Evolutionary conservation across 2,329 filamentous ascomycete genomes (phyloP).

Genomic region (Hirsutella thompsonii): DNA sequence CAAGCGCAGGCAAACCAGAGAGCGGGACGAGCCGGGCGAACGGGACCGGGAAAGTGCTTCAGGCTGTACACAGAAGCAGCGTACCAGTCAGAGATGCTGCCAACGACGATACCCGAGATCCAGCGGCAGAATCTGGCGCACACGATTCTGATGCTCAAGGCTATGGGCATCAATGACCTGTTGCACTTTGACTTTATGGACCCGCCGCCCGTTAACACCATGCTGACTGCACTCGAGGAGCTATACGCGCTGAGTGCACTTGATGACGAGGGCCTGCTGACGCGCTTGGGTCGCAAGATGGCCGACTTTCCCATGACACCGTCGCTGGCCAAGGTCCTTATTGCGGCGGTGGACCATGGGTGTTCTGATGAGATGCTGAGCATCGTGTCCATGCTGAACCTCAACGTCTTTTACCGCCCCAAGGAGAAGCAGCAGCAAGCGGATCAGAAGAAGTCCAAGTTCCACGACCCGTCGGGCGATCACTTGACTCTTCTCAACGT

Average conservation of each 20-base stretch:
- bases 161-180: constrained; percentile 97
- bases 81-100: constrained; percentile 93
- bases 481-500: constrained; percentile 93
- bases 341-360: constrained; percentile 71
- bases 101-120: constrained; percentile 91
- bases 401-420: constrained; percentile 85
- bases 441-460: constrained; percentile 95
- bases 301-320: constrained; percentile 98
- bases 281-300: constrained; percentile 88
- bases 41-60: constrained; percentile 93
- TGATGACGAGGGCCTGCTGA: constrained; percentile 90
- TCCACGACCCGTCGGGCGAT: constrained; percentile 89
- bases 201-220: constrained; percentile 91
- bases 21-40: constrained; percentile 83
- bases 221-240: constrained; percentile 92
- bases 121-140: constrained; percentile 86
- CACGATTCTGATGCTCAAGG: constrained; percentile 95
- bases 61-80: constrained; percentile 89
- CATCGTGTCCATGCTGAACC: constrained; percentile 89
- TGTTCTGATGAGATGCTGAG: constrained; percentile 91
- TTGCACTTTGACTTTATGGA: constrained; percentile 99
- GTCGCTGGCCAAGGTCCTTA: constrained; percentile 77
- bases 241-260: constrained; percentile 83
- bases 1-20: constrained; percentile 94
- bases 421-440: constrained; percentile 96